Evolutionary conservation across 495 filamentous ascomycete genomes (phyloP), one percentile per base, ranked within the genome.

Genomic region (Neurospora discreta): DNA sequence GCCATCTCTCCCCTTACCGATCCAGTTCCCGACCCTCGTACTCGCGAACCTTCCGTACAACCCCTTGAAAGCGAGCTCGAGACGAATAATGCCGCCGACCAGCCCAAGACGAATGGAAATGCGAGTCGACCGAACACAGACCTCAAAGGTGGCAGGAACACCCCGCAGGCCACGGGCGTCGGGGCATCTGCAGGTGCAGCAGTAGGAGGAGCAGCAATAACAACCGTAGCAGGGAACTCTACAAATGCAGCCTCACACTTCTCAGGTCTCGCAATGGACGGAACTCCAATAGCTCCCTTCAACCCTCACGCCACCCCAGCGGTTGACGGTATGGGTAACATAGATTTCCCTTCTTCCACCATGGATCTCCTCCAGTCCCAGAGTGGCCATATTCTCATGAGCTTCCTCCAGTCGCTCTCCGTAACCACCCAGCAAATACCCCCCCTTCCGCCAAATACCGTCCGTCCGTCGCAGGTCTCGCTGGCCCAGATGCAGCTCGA

Each of bases 1-100:
- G 77, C 79, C 68, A 73, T 80, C 33, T 80, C 79, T 16, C 79
- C 79, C 18, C 73, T 80, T 13, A 80, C 79, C n/a, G 78, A 77
- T 18, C 72, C 78, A 15, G 71, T 74, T 26, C n/a, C 67, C 33
- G 78, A 77, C 58, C 72, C 74, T 7, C 74, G 74, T 20, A 79
- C 73, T 36, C 75, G 78, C 74, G 79, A 77, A 69, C 77, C 74
- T 39, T 74, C 73, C 3, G 74, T 68, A 68, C 68, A 73, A 30
- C 42, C 69, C 36, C 40, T 70, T 58, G 40, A 43, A 58, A 58
- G 11, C 46, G 46, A 58, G 15, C 11, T 58, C 46, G 69, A 58
- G 68, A 36, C 38, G 30, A 42, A 38, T 26, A 20, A 30, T 16
- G 30, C 71, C 71, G n/a, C 44, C 39, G 13, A 65, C 38, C 39